These are phyloP conservation scores for Butyriboletus appendiculatus DNA, from an alignment of 1,284 basidiomycete species.

Conservation along the genomic window DNA sequence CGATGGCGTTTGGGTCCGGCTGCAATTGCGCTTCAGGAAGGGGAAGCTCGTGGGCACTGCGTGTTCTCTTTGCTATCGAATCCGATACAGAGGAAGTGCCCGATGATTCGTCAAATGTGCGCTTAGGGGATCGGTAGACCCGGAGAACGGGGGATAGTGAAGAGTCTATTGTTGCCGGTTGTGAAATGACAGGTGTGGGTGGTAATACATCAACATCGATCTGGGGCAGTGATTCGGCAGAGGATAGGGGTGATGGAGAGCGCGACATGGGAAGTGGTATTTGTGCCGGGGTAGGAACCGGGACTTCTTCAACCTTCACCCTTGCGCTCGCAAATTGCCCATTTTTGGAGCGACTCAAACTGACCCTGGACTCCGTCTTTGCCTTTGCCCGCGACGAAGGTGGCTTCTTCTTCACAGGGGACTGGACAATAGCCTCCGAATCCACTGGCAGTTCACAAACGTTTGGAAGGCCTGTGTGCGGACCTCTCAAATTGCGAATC, in stretches of 20 bases:
- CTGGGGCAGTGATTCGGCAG: slow-evolving; percentile 30
- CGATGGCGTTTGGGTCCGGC: slow-evolving; percentile 22
- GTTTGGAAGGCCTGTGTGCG: slow-evolving; percentile 76
- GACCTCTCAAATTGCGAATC: slow-evolving; percentile 83
- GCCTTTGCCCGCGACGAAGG: slow-evolving; percentile 19
- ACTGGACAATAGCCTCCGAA: slow-evolving; percentile 25
- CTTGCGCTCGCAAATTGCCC: slow-evolving; percentile 29
- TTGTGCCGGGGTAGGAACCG: slow-evolving; percentile 31
- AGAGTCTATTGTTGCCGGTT: slow-evolving; percentile 20
- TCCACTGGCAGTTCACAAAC: slow-evolving; percentile 56
- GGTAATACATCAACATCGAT: slow-evolving; percentile 33
- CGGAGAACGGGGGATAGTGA: slow-evolving; percentile 35
- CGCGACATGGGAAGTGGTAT: slow-evolving; percentile 47
- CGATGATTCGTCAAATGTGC: slow-evolving; percentile 65
- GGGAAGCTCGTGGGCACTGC: slow-evolving; percentile 28
- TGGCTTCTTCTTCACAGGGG: slow-evolving; percentile 35
- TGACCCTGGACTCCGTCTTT: slow-evolving; percentile 31
- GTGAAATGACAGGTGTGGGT: slow-evolving; percentile 25
- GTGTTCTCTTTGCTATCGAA: slow-evolving; percentile 45
- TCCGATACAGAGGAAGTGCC: slow-evolving; percentile 47
- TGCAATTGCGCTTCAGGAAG: slow-evolving; percentile 19
- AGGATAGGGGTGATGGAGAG: slow-evolving; percentile 44
- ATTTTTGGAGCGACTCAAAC: slow-evolving; percentile 31
- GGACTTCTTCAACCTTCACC: slow-evolving; percentile 26
- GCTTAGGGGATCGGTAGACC: slow-evolving; percentile 57